Conservation (phyloP, 345 rosid genomes). For the Firmiana major region DNA sequence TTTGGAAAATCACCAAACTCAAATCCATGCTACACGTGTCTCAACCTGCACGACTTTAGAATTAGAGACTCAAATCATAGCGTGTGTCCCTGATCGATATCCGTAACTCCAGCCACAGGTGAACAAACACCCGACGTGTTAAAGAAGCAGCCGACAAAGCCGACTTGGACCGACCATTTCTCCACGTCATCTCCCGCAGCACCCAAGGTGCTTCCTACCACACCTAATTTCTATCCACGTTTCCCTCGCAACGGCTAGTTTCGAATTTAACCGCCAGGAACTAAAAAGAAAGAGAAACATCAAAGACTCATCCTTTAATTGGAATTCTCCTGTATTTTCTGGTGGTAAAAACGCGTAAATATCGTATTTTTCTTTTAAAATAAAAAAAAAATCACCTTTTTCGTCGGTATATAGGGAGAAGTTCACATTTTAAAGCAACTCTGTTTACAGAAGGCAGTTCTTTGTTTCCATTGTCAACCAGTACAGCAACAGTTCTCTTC, state of each 20-base stretch:
- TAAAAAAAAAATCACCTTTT: not conserved
- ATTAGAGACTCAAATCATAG: too few species aligned
- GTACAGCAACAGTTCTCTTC: not conserved
- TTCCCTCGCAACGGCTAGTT: constrained; percentile 33
- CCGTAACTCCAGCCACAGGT: not conserved
- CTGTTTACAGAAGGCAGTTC: constrained; percentile 5
- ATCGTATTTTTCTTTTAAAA: constrained; percentile 13
- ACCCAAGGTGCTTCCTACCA: constrained; percentile 18
- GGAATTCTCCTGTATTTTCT: constrained; percentile 25
- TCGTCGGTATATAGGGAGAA: not conserved
- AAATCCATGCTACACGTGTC: not conserved
- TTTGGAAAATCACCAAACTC: not conserved
- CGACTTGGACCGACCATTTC: constrained; percentile 37
- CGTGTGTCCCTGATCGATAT: not conserved
- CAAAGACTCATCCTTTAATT: not conserved
- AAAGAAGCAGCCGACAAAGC: constrained; percentile 16
- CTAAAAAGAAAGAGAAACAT: not conserved
- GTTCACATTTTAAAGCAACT: not conserved
- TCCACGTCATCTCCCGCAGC: constrained; percentile 37
- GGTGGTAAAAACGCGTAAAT: constrained; percentile 22
- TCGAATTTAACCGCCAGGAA: constrained; percentile 29
- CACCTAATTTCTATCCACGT: constrained; percentile 31
- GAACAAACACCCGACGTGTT: not conserved
- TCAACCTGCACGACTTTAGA: too few species aligned
- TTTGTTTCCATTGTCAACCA: constrained; percentile 15